A percentile compares a stretch with the other conserved stretches of the same genome.
Evolutionary conservation across 306 rosid species (phyloP).

Genomic region (Quercus dentata): DNA sequence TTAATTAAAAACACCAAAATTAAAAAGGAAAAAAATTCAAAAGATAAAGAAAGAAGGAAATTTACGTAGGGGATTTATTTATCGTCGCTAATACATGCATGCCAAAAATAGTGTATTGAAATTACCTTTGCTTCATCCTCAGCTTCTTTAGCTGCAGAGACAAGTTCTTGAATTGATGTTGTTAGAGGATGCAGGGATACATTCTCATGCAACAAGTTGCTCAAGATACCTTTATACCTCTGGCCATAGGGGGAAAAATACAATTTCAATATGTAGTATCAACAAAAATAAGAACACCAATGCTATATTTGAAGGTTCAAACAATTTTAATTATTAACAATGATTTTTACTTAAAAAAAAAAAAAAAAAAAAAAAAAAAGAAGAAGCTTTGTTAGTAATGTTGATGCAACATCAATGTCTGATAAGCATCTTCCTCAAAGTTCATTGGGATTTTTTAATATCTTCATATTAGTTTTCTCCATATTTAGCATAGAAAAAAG

Average conservation of each 20-base stretch:
- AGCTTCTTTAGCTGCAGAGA: slow-evolving; percentile 60
- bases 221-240: slow-evolving; percentile 50
- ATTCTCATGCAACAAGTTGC: slow-evolving; percentile 42
- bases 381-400: background rate
- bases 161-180: slow-evolving; percentile 63
- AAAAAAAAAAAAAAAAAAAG: no score
- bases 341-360: background rate
- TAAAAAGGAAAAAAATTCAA: background rate
- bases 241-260: slow-evolving; percentile 27
- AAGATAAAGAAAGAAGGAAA: background rate
- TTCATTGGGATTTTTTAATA: background rate
- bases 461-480: background rate
- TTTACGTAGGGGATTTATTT: background rate
- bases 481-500: background rate
- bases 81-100: background rate
- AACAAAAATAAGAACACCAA: background rate
- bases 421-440: background rate
- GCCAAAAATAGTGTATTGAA: background rate
- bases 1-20: slow-evolving; percentile 5
- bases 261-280: background rate
- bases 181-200: slow-evolving; percentile 52
- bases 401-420: background rate
- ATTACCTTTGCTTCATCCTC: slow-evolving; percentile 65
- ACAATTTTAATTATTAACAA: background rate
- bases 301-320: background rate